Conservation (phyloP, 352 stramenopile species). For the Phytopythium montanum region DNA sequence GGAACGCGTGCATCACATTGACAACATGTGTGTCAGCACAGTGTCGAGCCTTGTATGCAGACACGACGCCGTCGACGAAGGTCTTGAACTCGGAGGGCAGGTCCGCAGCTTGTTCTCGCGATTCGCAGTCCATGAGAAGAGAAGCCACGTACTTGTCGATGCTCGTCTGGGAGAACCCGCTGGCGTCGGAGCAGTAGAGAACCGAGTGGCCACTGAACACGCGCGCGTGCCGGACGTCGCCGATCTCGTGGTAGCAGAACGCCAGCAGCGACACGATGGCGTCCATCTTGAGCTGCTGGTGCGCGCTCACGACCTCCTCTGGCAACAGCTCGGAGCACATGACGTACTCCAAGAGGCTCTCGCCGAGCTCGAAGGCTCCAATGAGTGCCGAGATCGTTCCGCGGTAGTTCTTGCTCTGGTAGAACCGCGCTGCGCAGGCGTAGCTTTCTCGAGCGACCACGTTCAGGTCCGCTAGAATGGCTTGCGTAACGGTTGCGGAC, state of each 20-base stretch:
- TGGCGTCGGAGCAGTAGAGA: slow-evolving; percentile 40
- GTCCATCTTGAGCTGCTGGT: slow-evolving; percentile 53
- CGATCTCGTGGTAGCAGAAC: slow-evolving; percentile 45
- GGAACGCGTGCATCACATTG: slow-evolving; percentile 26
- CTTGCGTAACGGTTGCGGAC: slow-evolving; percentile 21
- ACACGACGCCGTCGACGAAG: slow-evolving; percentile 34
- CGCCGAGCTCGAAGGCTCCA: slow-evolving; percentile 40
- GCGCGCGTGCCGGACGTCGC: slow-evolving; percentile 24
- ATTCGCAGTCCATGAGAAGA: slow-evolving; percentile 37
- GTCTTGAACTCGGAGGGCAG: slow-evolving; percentile 18
- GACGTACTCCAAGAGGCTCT: slow-evolving; percentile 62
- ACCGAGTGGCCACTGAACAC: slow-evolving; percentile 43
- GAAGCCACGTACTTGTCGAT: slow-evolving; percentile 51
- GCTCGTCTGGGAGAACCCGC: slow-evolving; percentile 18
- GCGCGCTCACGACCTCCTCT: slow-evolving; percentile 30
- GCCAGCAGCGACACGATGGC: slow-evolving; percentile 53
- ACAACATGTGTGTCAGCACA: slow-evolving; percentile 19
- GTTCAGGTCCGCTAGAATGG: slow-evolving; percentile 53
- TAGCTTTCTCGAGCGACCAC: slow-evolving; percentile 63
- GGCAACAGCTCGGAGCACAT: slow-evolving; percentile 38
- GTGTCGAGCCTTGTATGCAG: slow-evolving; percentile 32
- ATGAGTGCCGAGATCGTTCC: slow-evolving; percentile 38
- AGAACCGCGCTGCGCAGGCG: slow-evolving; percentile 40
- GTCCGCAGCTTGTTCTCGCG: not conserved
- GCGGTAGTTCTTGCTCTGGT: slow-evolving; percentile 37